Base-by-base conservation (phyloP, 2,329 filamentous ascomycete genomes). In the Aspergillus fumigatiaffinis region DNA sequence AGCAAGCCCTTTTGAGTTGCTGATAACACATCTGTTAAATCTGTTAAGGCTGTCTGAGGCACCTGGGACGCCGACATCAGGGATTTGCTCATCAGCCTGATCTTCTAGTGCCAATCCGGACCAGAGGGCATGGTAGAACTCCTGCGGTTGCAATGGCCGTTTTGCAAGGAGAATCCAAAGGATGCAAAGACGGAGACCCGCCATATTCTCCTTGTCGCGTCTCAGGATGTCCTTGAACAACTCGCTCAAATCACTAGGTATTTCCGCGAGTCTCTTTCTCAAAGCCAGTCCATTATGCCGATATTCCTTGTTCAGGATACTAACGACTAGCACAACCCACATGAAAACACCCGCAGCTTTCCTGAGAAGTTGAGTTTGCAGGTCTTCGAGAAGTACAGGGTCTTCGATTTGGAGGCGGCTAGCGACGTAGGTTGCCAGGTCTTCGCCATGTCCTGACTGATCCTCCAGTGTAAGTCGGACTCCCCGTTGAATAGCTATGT, bases 81-180 rank as follows among this genome's bases (percentile, higher is more conserved):
- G 50, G 8, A 54, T 53, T 14, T 53, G 2, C 2, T n/a, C 23
- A 17, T 62, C 60, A 1, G 38, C 47, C 2, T 59, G 20, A 29
- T 20, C 47, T 3, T 51, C 29, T 17, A 51, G 17, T 8, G 53
- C 38, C 32, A 65, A 52, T 2, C 61, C 63, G 26, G 50, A 56
- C 57, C 54, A 59, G 4, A 65, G 35, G n/a, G 65, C 65, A 55
- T 60, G 54, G 28, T 61, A 60, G n/a, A 65, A 57, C 20, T 49
- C 23, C 4, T 14, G 14, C 26, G 21, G 21, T 25, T 48, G 46
- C 26, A 25, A 9, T 7, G 26, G 46, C 23, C 21, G 46, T 7
- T 26, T 23, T 0, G 84, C 73, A 25, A 77, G 85, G 0, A 87
- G 69, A 0, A 87, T 71, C 79, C 80, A 86, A 21, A 80, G 76